Evolutionary conservation across 306 rosid species (phyloP), one percentile per base, ranked within the genome.

Genomic region (Astragalus glycyphyllos): DNA sequence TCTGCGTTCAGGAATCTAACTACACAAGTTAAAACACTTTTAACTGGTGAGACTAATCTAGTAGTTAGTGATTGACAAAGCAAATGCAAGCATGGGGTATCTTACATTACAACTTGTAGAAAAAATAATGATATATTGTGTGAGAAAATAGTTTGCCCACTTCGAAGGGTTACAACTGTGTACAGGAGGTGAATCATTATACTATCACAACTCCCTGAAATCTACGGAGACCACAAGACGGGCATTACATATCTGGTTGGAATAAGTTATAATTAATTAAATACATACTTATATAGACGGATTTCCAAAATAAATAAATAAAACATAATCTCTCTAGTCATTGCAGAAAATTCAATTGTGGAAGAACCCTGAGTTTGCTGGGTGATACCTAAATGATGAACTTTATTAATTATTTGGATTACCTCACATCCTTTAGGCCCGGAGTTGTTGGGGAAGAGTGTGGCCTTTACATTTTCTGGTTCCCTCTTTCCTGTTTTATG

Each of bases 401-500:
- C 45, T 74, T 51, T 49, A 68, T 42, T 16, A 44, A 53, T 45
- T 26, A 40, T 67, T 57, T 49, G 72, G 78, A 69, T 75, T 61
- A 60, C 85, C 80, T 62, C 37, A 11, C 64, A 5, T 72, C 68
- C 81, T 68, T 63, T 32, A 4, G 35, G 56, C 55, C 15, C 45
- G 48, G 66, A 54, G 37, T 50, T 62, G 68, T 50, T 40, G 35
- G 14, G 65, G 46, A 54, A 45, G 45, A 34, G 63, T 61, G 41
- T 12, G 54, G 60, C 13, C 55, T 58, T 80, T 80, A 86, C 42
- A 62, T 6, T 61, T 65, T 78, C 20, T 31, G 78, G 72, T 62
- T 80, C 54, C 70, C 78, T 66, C 95, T 82, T 82, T 91, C 99
- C 59, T 77, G 81, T 84, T 91, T 95, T 75, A 95, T 91, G 77